phyloP scores from a whole-genome alignment of 345 rosid genomes.

The Garcia nutans region DNA sequence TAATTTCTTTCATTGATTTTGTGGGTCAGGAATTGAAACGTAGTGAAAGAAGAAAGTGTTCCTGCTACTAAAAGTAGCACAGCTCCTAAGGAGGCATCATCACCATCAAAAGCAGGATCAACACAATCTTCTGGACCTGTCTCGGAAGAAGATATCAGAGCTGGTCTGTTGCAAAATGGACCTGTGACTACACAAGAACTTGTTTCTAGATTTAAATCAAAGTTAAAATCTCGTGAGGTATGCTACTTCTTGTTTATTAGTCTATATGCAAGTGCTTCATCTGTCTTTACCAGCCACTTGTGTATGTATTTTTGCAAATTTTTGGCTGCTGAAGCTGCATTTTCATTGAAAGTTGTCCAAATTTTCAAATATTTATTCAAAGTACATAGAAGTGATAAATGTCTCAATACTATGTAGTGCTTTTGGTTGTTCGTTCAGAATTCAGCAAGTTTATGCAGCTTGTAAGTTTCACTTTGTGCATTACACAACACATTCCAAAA shows the following conservation, averaged over 20 bases:
- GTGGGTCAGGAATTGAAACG: slow-evolving; percentile 30
- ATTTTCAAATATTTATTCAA: neutral
- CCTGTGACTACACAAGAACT: slow-evolving; percentile 86
- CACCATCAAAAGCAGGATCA: slow-evolving; percentile 46
- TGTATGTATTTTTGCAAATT: neutral
- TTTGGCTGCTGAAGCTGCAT: neutral
- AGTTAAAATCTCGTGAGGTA: slow-evolving; percentile 71
- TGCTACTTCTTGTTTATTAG: neutral
- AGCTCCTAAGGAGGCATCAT: slow-evolving; percentile 40
- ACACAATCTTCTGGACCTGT: slow-evolving; percentile 44
- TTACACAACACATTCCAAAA: too few relatives aligned
- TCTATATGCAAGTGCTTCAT: neutral
- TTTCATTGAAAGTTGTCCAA: neutral
- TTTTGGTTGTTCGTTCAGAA: too few relatives aligned
- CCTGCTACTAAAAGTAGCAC: slow-evolving; percentile 37
- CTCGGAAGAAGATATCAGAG: slow-evolving; percentile 84
- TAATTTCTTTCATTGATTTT: neutral
- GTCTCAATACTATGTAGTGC: too few relatives aligned
- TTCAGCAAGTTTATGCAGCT: too few relatives aligned
- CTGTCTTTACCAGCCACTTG: neutral
- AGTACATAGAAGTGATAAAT: too few relatives aligned
- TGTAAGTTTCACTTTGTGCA: too few relatives aligned
- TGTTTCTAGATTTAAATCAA: slow-evolving; percentile 73
- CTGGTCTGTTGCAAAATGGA: slow-evolving; percentile 68
- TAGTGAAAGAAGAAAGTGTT: slow-evolving; percentile 29